Percentiles rank a stretch among this genome's conserved stretches.
Evolutionary conservation across 2,329 filamentous ascomycete genomes (phyloP).

Genomic region (Emericellopsis atlantica): DNA sequence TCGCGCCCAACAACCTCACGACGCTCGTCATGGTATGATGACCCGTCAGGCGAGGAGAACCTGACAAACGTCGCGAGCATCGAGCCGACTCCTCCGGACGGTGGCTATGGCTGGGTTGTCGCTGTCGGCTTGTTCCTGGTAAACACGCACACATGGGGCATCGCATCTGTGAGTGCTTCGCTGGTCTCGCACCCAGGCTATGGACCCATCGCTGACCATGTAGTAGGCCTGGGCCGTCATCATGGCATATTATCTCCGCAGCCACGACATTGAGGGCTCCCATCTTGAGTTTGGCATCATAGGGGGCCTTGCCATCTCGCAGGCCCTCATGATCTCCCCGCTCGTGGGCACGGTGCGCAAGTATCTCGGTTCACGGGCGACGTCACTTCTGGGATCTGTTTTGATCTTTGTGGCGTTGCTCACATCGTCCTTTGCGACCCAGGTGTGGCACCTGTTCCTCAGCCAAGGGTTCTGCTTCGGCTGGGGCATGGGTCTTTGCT

Average conservation of each 20-base stretch:
- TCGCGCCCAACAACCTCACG: too few relatives aligned
- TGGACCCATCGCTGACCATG: too few relatives aligned
- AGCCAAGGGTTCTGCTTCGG: slow-evolving; percentile 48
- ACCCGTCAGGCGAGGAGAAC: background rate
- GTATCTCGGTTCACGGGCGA: slow-evolving; percentile 15
- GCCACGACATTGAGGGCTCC: slow-evolving; percentile 32
- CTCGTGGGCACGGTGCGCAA: slow-evolving; percentile 14
- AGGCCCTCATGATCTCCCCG: slow-evolving; percentile 26
- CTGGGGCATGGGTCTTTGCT: slow-evolving; percentile 47
- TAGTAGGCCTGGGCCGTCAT: slow-evolving; percentile 41
- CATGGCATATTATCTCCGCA: slow-evolving; percentile 38
- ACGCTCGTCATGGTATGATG: too few relatives aligned
- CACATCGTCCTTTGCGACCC: slow-evolving; percentile 34
- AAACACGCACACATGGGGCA: slow-evolving; percentile 16
- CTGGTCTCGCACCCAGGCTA: too few relatives aligned
- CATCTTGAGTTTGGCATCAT: slow-evolving; percentile 46
- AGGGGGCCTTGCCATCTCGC: slow-evolving; percentile 41
- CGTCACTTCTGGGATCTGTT: slow-evolving; percentile 38
- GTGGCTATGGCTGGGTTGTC: slow-evolving; percentile 1
- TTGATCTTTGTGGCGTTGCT: slow-evolving; percentile 39
- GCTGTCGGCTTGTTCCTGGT: background rate
- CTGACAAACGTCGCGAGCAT: background rate
- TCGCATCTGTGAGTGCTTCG: slow-evolving; percentile 19
- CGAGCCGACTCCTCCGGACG: background rate
- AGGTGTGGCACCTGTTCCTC: slow-evolving; percentile 49